Base-by-base conservation (phyloP, 768 basidiomycete species). In the Tulasnella sp. region DNA sequence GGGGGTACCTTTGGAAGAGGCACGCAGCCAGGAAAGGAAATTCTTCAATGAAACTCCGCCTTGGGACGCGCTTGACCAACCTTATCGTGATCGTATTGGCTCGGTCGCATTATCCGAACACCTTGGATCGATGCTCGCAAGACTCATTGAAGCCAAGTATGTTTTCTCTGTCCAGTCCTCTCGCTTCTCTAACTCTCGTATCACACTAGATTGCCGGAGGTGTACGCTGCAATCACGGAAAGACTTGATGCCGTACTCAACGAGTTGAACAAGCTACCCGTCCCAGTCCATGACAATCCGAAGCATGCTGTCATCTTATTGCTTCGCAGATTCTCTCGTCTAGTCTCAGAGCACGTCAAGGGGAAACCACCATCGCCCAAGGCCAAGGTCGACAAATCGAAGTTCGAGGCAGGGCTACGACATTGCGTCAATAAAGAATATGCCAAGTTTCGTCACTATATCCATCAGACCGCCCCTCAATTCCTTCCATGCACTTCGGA, bases 91-190 rank as follows among this genome's bases (percentile, higher is more conserved):
- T 0, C 77, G 76, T 2, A 72, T 79, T 40, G 73, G 78, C 1
- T 86, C 82, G 80, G 67, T 65, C 11, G 71, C 77, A 21, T 69
- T 86, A 0, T 77, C 79, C 0, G 74, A 76, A 25, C 70, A 76
- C 5, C 67, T 87, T 39, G 83, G 84, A 58, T 58, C 67, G 0
- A 75, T 84, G 6, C 65, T 88, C 0, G 82, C 82, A 0, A 77
- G 81, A 25, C 67, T 83, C 2, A 83, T 87, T 36, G 67, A 74
- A 0, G 78, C 78, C 60, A 69, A 80, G 85, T 83, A 55, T 2
- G 69, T 65, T 7, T 2, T 2, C 2, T 59, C 21, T 3, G 8
- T 6, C n/a, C 25, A 35, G 21, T 23, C 17, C 2, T 1, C 15
- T 5, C 4, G 27, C 6, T 19, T 43, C n/a, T 31, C 6, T 23